These are phyloP conservation scores for Saccharomycopsis fermentans DNA, from an alignment of 805 yeast genomes.

Conservation along the genomic window DNA sequence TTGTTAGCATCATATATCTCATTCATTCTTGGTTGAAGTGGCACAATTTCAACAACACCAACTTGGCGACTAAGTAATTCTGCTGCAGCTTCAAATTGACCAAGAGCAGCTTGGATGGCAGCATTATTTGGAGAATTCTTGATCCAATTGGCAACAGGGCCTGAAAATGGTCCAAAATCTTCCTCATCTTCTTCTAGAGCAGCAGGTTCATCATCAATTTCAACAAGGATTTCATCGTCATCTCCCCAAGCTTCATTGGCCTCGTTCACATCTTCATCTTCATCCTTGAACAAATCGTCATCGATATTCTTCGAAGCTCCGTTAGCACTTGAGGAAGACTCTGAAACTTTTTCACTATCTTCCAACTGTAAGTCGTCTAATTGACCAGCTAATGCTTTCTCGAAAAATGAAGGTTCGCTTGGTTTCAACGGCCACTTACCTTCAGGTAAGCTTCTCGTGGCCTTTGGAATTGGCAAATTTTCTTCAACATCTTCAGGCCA, in stretches of 20 bases:
- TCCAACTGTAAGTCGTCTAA: constrained; percentile 53
- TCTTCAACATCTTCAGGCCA: constrained; percentile 43
- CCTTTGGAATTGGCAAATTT: constrained; percentile 36
- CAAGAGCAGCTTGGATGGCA: constrained; percentile 91
- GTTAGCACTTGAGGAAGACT: constrained; percentile 19
- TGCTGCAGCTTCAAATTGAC: constrained; percentile 93
- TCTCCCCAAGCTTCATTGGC: constrained; percentile 78
- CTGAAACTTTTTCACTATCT: constrained; percentile 28
- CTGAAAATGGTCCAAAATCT: constrained; percentile 1
- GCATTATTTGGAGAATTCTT: constrained; percentile 73
- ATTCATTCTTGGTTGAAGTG: constrained; percentile 71
- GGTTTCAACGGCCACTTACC: constrained; percentile 78
- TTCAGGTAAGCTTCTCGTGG: constrained; percentile 32
- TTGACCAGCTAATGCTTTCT: constrained; percentile 71
- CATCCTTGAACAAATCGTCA: constrained; percentile 30
- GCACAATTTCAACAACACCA: constrained; percentile 81
- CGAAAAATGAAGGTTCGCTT: constrained; percentile 70
- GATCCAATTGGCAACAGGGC: constrained; percentile 52
- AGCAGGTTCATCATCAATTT: constrained; percentile 23
- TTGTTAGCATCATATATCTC: constrained; percentile 78
- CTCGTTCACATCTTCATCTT: constrained; percentile 34
- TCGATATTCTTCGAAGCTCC: constrained; percentile 26
- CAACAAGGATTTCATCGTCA: constrained; percentile 47
- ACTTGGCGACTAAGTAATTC: constrained; percentile 82
- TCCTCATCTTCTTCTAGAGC: constrained; percentile 34